These are phyloP conservation scores for Kodamaea derodonti DNA, from an alignment of 1,139 yeast species.

Conservation along the genomic window DNA sequence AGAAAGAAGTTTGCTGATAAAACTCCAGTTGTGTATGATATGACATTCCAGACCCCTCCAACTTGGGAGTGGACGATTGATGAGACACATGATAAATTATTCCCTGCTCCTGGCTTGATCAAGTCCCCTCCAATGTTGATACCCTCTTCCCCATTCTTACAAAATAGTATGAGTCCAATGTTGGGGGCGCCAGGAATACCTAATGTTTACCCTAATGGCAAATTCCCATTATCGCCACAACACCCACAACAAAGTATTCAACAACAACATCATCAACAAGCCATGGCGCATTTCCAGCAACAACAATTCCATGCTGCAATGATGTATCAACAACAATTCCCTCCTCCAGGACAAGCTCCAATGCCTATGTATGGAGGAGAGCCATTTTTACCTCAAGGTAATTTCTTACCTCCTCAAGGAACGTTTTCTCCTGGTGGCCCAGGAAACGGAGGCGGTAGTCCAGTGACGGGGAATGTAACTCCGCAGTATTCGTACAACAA, in stretches of 20 bases:
- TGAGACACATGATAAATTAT: slow-evolving; percentile 46
- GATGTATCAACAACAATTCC: slow-evolving; percentile 35
- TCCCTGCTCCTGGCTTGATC: slow-evolving; percentile 22
- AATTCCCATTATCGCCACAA: slow-evolving; percentile 20
- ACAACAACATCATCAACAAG: slow-evolving; percentile 26
- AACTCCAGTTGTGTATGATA: slow-evolving; percentile 36
- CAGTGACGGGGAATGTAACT: slow-evolving; percentile 23
- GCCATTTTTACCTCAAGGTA: slow-evolving; percentile 33
- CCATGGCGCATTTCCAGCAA: slow-evolving; percentile 27
- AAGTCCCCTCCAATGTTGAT: slow-evolving; percentile 12
- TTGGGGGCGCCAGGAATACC: slow-evolving; percentile 20
- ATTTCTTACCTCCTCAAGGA: slow-evolving; percentile 35
- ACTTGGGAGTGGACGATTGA: slow-evolving; percentile 69
- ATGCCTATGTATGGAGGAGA: slow-evolving; percentile 33
- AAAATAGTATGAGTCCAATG: slow-evolving; percentile 35
- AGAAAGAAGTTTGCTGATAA: slow-evolving; percentile 31
- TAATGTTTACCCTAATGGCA: slow-evolving; percentile 13
- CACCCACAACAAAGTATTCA: slow-evolving; percentile 18
- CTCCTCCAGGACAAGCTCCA: slow-evolving; percentile 35
- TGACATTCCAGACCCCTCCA: slow-evolving; percentile 73
- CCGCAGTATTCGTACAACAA: slow-evolving; percentile 9
- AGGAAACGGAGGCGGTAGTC: slow-evolving; percentile 25
- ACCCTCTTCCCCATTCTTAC: slow-evolving; percentile 27
- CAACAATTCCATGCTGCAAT: slow-evolving; percentile 38
- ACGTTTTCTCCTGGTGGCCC: slow-evolving; percentile 32